Conservation (phyloP, 2,329 filamentous ascomycete species). For the Diatrype stigma region DNA sequence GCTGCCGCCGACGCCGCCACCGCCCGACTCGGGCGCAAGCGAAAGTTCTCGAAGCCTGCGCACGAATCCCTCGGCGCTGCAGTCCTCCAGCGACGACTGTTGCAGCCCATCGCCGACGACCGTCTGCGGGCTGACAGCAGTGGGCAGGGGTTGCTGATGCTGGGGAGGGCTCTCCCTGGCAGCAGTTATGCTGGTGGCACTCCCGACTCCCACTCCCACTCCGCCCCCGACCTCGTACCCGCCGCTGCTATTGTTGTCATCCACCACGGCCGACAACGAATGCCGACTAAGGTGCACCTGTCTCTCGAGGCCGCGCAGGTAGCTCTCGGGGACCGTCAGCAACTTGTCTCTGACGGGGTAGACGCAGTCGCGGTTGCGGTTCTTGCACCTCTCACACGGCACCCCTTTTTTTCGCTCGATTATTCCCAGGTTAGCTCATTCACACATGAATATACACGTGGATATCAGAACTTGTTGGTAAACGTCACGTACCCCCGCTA, state of each 20-base stretch:
- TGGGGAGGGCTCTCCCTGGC: too few relatives aligned
- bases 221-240: too few relatives aligned
- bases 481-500: constrained; percentile 7
- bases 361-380: constrained; percentile 2
- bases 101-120: not conserved
- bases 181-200: not conserved
- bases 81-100: constrained; percentile 4
- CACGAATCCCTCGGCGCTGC: constrained; percentile 12
- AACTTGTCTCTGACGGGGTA: constrained; percentile 11
- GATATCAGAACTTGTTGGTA: not conserved
- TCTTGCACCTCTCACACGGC: constrained; percentile 7
- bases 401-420: not conserved
- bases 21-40: not conserved
- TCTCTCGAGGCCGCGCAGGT: constrained; percentile 10
- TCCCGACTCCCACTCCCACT: too few relatives aligned
- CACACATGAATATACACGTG: too few relatives aligned
- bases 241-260: not conserved
- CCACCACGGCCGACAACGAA: not conserved
- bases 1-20: too few relatives aligned
- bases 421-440: too few relatives aligned
- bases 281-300: not conserved
- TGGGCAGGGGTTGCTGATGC: not conserved
- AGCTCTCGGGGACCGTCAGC: constrained; percentile 10
- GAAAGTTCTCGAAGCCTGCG: constrained; percentile 9
- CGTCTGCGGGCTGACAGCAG: not conserved